Evolutionary conservation across 805 yeast genomes (phyloP).

Genomic region (Wickerhamiella musiphila): DNA sequence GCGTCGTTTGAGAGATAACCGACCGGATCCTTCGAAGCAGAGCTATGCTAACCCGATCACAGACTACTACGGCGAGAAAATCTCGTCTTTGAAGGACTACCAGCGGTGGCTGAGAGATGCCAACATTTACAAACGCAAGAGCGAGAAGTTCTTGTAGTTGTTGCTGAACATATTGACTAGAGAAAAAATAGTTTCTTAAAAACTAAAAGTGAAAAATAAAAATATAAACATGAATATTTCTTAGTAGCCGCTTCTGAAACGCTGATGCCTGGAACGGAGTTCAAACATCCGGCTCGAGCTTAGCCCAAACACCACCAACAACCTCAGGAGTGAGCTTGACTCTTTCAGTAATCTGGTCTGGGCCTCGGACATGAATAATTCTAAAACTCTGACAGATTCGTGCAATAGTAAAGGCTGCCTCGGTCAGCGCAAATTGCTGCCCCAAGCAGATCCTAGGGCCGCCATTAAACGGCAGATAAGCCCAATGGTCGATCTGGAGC

Average conservation of each 20-base stretch:
- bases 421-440: conserved; percentile 35
- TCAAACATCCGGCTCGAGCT: neutral
- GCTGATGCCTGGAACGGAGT: too few species aligned
- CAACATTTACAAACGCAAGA: conserved; percentile 44
- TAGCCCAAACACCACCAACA: neutral
- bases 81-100: conserved; percentile 69
- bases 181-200: neutral
- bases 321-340: neutral
- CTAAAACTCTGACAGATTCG: conserved; percentile 23
- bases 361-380: conserved; percentile 2
- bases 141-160: conserved; percentile 18
- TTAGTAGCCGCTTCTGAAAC: too few species aligned
- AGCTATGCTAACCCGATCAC: conserved; percentile 84
- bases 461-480: conserved; percentile 31
- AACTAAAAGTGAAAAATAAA: neutral
- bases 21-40: conserved; percentile 88
- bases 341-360: neutral
- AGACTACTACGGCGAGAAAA: conserved; percentile 96
- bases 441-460: conserved; percentile 35
- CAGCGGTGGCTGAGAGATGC: conserved; percentile 95
- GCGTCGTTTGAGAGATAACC: conserved; percentile 50
- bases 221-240: neutral
- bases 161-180: neutral
- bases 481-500: conserved; percentile 23
- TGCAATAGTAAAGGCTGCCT: conserved; percentile 26